phyloP scores from a whole-genome alignment of 1,139 yeast genomes.

The Arxiozyma telluris region DNA sequence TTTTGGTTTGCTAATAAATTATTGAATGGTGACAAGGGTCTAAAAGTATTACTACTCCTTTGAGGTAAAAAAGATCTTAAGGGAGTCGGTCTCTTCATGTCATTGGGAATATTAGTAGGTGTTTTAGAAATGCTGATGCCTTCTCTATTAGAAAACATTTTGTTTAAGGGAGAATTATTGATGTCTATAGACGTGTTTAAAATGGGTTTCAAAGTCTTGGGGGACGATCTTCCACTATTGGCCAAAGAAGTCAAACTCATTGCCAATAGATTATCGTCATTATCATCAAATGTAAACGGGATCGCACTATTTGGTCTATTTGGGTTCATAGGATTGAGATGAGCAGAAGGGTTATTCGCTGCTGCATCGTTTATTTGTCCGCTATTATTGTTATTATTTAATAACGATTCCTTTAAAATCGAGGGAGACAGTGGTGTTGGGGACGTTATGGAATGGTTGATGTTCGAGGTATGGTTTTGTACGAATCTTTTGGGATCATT shows the following conservation, averaged over 20 bases:
- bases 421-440: background rate
- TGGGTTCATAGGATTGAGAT: conserved; percentile 10
- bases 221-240: conserved; percentile 30
- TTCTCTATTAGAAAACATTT: conserved; percentile 1
- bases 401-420: background rate
- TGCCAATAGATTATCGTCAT: conserved; percentile 30
- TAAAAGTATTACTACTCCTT: background rate
- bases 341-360: conserved; percentile 5
- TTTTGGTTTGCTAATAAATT: conserved; percentile 7
- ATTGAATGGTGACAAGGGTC: conserved; percentile 4
- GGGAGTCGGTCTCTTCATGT: background rate
- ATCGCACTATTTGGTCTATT: conserved; percentile 10
- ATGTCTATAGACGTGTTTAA: conserved; percentile 1
- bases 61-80: conserved; percentile 5
- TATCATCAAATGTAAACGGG: conserved; percentile 19
- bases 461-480: background rate
- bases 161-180: conserved; percentile 2
- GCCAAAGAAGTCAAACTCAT: conserved; percentile 31
- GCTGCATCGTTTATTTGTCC: background rate
- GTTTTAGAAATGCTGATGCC: too few species aligned
- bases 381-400: background rate
- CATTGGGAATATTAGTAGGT: background rate
- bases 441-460: background rate
- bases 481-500: background rate
- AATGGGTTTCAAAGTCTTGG: conserved; percentile 11